These are phyloP conservation scores for Mycosarcoma maydis DNA, from an alignment of 1,284 basidiomycete species.

Conservation along the genomic window DNA sequence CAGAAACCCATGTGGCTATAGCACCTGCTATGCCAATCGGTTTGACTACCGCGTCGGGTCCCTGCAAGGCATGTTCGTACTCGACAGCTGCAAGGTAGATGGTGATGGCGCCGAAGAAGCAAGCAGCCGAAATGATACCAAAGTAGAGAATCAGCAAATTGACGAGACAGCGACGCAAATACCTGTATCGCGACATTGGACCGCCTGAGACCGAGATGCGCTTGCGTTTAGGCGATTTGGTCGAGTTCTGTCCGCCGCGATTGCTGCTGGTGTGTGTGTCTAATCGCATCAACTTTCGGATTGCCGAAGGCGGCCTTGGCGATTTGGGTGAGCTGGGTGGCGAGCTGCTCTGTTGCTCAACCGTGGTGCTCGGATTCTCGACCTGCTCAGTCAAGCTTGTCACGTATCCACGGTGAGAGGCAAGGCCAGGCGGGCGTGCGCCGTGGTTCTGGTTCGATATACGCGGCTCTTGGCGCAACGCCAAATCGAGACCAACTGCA, in stretches of 20 bases:
- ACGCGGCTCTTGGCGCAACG: slow-evolving; percentile 17
- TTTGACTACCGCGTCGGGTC: slow-evolving; percentile 6
- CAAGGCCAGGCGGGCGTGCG: background rate
- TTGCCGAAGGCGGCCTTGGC: slow-evolving; percentile 6
- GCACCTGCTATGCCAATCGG: slow-evolving; percentile 12
- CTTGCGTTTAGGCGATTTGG: slow-evolving; percentile 9
- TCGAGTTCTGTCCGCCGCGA: background rate
- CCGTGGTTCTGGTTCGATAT: slow-evolving; percentile 6
- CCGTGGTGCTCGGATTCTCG: too few relatives aligned
- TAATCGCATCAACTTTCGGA: slow-evolving; percentile 15
- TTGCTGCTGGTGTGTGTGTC: slow-evolving; percentile 12
- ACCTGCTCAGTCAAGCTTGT: slow-evolving; percentile 11
- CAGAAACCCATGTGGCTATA: slow-evolving; percentile 30
- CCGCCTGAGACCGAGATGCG: slow-evolving; percentile 18
- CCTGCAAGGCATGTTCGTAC: slow-evolving; percentile 33
- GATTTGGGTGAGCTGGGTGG: slow-evolving; percentile 6
- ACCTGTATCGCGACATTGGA: slow-evolving; percentile 40
- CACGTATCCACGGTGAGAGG: slow-evolving; percentile 8
- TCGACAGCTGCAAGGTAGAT: slow-evolving; percentile 36
- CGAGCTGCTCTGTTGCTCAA: slow-evolving; percentile 2
- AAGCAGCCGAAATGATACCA: slow-evolving; percentile 49
- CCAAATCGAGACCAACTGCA: slow-evolving; percentile 17
- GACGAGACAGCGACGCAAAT: slow-evolving; percentile 53
- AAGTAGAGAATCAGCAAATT: slow-evolving; percentile 54
- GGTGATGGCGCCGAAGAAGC: slow-evolving; percentile 34